Evolutionary conservation across 75 land plant genomes (phyloP).

Genomic region (Pinus albicaulis): DNA sequence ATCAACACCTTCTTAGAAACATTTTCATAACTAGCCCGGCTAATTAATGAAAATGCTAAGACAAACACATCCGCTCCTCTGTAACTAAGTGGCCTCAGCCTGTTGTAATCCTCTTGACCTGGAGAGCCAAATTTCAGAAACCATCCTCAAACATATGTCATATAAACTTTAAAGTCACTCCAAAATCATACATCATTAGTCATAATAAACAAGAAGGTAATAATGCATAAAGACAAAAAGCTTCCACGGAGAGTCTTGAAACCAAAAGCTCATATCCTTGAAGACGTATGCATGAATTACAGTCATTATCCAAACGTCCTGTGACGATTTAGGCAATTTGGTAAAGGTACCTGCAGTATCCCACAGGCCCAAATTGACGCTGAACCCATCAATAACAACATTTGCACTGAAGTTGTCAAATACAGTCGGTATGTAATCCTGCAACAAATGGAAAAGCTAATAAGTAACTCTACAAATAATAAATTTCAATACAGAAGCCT

Average conservation of each 20-base stretch:
- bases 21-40: slow-evolving; percentile 41
- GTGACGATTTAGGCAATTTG: neutral
- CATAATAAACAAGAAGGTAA: neutral
- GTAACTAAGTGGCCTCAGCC: slow-evolving; percentile 47
- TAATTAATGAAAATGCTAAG: slow-evolving; percentile 41
- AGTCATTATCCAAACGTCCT: neutral
- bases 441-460: slow-evolving; percentile 1
- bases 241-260: neutral
- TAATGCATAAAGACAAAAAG: neutral
- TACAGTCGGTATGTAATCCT: slow-evolving; percentile 62
- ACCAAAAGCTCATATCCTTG: neutral
- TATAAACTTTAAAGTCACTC: neutral
- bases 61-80: slow-evolving; percentile 45
- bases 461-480: neutral
- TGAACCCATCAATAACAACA: slow-evolving; percentile 46
- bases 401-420: slow-evolving; percentile 64
- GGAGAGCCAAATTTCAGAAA: neutral
- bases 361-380: slow-evolving; percentile 49
- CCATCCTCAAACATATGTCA: neutral
- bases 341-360: slow-evolving; percentile 48
- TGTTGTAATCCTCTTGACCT: slow-evolving; percentile 52
- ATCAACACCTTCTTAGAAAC: slow-evolving; percentile 24
- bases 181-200: neutral
- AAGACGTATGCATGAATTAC: neutral
- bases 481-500: no score